Evolutionary conservation across 257 asterid genomes (phyloP).

Genomic region (Capsicum pubescens): DNA sequence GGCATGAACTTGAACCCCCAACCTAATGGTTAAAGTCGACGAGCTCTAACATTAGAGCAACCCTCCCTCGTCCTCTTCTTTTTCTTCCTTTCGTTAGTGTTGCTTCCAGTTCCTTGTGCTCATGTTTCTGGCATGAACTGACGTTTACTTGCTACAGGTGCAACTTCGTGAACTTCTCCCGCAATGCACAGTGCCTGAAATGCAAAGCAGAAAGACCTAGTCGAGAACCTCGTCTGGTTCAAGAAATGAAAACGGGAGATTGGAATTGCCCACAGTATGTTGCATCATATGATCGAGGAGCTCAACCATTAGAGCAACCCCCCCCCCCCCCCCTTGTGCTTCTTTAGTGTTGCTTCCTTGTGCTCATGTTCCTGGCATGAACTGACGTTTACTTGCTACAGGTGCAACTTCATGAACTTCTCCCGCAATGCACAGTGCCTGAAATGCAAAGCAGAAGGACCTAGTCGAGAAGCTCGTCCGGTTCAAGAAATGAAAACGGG

Average conservation of each 20-base stretch:
- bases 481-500: constrained; percentile 64
- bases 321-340: too few relatives aligned
- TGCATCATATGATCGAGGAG: neutral
- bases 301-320: too few relatives aligned
- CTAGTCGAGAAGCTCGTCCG: constrained; percentile 36
- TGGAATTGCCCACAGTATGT: constrained; percentile 85
- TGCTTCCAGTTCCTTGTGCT: neutral
- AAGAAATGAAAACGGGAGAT: constrained; percentile 74
- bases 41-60: constrained; percentile 8
- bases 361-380: neutral
- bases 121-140: neutral
- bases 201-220: constrained; percentile 59
- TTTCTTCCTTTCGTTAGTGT: neutral
- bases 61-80: neutral
- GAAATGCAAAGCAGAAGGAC: constrained; percentile 62
- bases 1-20: neutral
- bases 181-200: constrained; percentile 62
- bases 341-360: neutral
- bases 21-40: neutral
- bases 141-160: constrained; percentile 64
- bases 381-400: constrained; percentile 46
- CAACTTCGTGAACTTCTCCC: constrained; percentile 76
- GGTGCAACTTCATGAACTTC: constrained; percentile 86
- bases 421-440: constrained; percentile 67
- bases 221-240: constrained; percentile 30